These are phyloP conservation scores for Syzygium syzygioides DNA, from an alignment of 441 rosid species.

Conservation along the genomic window DNA sequence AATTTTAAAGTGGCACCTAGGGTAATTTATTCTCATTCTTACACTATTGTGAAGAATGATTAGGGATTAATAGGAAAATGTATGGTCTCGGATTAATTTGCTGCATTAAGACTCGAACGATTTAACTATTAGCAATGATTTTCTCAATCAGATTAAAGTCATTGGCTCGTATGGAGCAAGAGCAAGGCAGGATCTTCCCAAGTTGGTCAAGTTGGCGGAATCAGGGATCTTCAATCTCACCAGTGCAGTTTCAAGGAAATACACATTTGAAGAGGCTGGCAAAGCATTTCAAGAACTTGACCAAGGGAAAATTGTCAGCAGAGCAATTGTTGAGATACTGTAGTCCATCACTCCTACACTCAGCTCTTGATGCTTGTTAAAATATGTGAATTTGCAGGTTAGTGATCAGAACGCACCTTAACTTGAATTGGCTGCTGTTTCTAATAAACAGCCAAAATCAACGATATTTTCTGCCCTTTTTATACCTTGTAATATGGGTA, in stretches of 20 bases:
- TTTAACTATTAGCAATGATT: not conserved
- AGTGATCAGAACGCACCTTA: not conserved
- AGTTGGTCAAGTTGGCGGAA: slow-evolving; percentile 82
- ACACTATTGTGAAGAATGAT: not conserved
- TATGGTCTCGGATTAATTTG: not conserved
- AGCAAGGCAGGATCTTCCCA: slow-evolving; percentile 95
- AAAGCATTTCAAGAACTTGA: slow-evolving; percentile 85
- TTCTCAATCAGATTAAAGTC: slow-evolving; percentile 53
- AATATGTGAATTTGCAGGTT: not conserved
- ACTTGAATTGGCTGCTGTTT: not conserved
- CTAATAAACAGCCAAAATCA: not conserved
- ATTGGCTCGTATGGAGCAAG: slow-evolving; percentile 85
- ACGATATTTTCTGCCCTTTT: not conserved
- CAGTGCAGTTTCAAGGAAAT: slow-evolving; percentile 70
- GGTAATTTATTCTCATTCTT: not conserved
- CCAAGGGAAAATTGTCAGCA: slow-evolving; percentile 70
- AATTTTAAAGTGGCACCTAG: not conserved
- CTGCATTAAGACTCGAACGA: not conserved
- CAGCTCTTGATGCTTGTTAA: not conserved
- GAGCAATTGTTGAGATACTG: slow-evolving; percentile 80
- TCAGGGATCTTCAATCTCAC: slow-evolving; percentile 72
- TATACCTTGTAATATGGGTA: not conserved
- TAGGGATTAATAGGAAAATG: not conserved
- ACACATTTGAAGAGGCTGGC: slow-evolving; percentile 72
- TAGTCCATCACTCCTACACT: slow-evolving; percentile 14